Evolutionary conservation across 2,329 filamentous ascomycete genomes (phyloP).

Genomic region (Xylaria polymorpha): DNA sequence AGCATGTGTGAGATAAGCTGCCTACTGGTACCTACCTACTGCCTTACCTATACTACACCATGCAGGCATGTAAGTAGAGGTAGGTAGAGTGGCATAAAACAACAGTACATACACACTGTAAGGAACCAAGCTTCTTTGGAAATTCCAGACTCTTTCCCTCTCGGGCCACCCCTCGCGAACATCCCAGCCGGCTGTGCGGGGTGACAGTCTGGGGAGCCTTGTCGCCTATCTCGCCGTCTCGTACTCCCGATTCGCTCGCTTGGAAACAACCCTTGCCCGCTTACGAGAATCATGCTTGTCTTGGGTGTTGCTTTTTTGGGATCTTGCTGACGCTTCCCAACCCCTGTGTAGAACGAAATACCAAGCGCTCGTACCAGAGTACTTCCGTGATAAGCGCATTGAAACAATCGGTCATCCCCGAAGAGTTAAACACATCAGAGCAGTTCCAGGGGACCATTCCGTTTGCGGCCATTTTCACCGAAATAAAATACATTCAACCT

Average conservation of each 20-base stretch:
- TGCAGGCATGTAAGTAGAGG: no score
- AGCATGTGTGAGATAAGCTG: constrained; percentile 30
- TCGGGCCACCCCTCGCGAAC: constrained; percentile 22
- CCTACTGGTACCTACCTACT: background rate
- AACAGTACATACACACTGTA: constrained; percentile 8
- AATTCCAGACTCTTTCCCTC: constrained; percentile 40
- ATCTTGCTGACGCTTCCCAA: constrained; percentile 25
- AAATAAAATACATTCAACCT: background rate
- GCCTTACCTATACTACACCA: no score
- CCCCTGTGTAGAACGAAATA: constrained; percentile 18
- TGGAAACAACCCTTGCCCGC: constrained; percentile 22
- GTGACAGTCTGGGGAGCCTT: constrained; percentile 37
- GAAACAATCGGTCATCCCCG: constrained; percentile 18
- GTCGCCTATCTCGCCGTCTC: constrained; percentile 29
- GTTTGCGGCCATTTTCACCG: background rate
- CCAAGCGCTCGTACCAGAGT: constrained; percentile 13
- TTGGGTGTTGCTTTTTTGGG: constrained; percentile 26
- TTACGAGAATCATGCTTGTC: constrained; percentile 36
- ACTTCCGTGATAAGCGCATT: constrained; percentile 25
- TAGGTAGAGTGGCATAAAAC: background rate
- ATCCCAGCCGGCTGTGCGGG: constrained; percentile 34
- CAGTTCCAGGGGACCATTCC: background rate
- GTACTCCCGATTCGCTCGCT: constrained; percentile 38
- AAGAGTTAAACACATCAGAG: constrained; percentile 1
- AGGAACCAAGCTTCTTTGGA: constrained; percentile 27